Percentiles rank a stretch among this genome's conserved stretches.
Evolutionary conservation across 1,284 basidiomycete genomes (phyloP).

Genomic region (Microbotryum scabiosae): DNA sequence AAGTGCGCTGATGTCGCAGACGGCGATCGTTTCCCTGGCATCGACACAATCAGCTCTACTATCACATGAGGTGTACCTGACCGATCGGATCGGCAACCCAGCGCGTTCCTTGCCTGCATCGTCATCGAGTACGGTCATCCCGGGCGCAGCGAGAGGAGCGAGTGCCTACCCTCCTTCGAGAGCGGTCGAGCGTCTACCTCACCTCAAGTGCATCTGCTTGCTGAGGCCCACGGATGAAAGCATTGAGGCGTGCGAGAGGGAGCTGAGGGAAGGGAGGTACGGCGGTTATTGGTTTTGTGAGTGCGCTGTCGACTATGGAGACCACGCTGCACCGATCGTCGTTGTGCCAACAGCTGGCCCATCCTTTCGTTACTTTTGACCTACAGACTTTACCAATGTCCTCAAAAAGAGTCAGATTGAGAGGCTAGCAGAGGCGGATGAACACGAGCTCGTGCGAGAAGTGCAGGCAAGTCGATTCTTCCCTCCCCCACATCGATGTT

Average conservation of each 20-base stretch:
- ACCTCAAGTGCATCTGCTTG: conserved; percentile 95
- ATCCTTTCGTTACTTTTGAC: neutral
- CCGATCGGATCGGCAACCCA: conserved; percentile 86
- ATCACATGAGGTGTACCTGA: conserved; percentile 95
- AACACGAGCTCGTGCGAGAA: conserved; percentile 92
- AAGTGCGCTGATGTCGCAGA: conserved; percentile 47
- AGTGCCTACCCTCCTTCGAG: conserved; percentile 42
- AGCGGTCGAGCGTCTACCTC: conserved; percentile 65
- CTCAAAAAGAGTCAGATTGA: conserved; percentile 87
- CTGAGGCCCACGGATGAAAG: conserved; percentile 71
- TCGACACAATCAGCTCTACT: conserved; percentile 89
- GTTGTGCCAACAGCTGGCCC: neutral
- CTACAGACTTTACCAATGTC: conserved; percentile 87
- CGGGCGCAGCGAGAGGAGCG: neutral
- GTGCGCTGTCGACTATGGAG: conserved; percentile 53
- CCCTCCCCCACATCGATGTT: conserved; percentile 30
- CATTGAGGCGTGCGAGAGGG: conserved; percentile 69
- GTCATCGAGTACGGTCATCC: neutral
- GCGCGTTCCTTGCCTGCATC: conserved; percentile 16
- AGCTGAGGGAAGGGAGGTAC: conserved; percentile 83
- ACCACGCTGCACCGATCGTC: conserved; percentile 19
- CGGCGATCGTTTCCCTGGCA: conserved; percentile 92
- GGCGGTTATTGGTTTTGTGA: conserved; percentile 95
- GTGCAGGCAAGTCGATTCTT: conserved; percentile 57
- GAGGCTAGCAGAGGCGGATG: conserved; percentile 84